phyloP scores from a whole-genome alignment of 2,329 filamentous ascomycete species.

The Pseudogymnoascus sp. region DNA sequence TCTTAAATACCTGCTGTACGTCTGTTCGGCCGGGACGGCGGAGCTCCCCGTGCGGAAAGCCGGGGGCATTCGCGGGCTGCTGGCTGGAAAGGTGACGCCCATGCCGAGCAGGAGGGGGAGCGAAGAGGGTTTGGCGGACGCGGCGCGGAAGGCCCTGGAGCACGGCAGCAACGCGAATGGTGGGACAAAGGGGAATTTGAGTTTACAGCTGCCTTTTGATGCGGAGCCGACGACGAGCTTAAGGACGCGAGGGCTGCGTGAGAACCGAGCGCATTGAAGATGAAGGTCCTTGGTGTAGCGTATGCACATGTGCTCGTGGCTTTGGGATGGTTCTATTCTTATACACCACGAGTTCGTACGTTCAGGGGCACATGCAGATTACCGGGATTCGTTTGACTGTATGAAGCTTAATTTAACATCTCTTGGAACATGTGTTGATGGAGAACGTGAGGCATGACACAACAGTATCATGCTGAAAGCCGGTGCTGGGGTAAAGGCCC shows the following conservation, averaged over 20 bases:
- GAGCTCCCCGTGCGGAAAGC: constrained; percentile 53
- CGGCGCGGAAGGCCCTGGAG: constrained; percentile 23
- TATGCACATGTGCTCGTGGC: background rate
- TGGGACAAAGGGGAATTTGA: constrained; percentile 9
- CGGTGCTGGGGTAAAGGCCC: background rate
- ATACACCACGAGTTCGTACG: background rate
- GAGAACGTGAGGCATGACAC: constrained; percentile 5
- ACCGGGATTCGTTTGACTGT: constrained; percentile 2
- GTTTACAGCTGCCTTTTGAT: constrained; percentile 17
- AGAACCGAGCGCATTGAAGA: constrained; percentile 18
- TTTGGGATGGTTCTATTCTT: constrained; percentile 6
- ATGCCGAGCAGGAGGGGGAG: constrained; percentile 24
- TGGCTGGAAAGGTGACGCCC: constrained; percentile 34
- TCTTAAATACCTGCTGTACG: constrained; percentile 83
- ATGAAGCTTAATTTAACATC: constrained; percentile 8
- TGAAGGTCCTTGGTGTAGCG: background rate
- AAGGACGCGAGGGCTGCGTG: constrained; percentile 28
- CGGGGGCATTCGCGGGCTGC: constrained; percentile 51
- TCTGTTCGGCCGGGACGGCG: constrained; percentile 69
- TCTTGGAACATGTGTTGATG: background rate
- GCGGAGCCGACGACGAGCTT: constrained; percentile 22
- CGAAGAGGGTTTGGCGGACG: constrained; percentile 23
- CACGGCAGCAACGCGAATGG: constrained; percentile 19
- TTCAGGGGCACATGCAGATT: background rate
- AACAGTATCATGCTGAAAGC: background rate